These are phyloP conservation scores for Tilletia walkeri DNA, from an alignment of 1,284 basidiomycete genomes.

Conservation along the genomic window DNA sequence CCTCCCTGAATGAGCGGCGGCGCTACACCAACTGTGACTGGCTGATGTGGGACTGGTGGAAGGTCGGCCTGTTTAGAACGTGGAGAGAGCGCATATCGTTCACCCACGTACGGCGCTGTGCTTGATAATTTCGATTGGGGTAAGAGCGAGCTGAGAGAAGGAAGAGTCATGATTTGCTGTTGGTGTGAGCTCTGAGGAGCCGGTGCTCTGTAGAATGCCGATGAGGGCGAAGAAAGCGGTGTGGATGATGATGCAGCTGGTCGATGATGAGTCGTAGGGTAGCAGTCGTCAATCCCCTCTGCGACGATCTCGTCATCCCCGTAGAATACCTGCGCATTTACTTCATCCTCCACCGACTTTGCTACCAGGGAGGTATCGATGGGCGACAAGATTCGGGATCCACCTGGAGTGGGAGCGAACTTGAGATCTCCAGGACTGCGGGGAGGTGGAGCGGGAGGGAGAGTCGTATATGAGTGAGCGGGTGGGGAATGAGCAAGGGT, in stretches of 20 bases:
- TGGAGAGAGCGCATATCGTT: background rate
- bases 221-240: too few relatives aligned
- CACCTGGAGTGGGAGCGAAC: too few relatives aligned
- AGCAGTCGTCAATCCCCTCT: background rate
- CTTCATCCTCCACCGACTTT: too few relatives aligned
- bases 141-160: background rate
- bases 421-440: too few relatives aligned
- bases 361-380: too few relatives aligned
- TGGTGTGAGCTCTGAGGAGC: background rate
- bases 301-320: conserved; percentile 4
- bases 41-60: background rate
- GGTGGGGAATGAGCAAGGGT: background rate
- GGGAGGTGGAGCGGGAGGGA: too few relatives aligned
- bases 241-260: too few relatives aligned
- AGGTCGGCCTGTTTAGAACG: background rate
- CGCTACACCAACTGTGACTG: background rate
- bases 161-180: background rate
- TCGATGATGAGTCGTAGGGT: background rate
- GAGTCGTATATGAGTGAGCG: background rate
- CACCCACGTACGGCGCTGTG: background rate
- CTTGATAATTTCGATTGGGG: background rate
- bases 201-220: too few relatives aligned
- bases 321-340: background rate
- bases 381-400: too few relatives aligned
- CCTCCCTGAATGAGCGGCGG: too few relatives aligned